Evolutionary conservation across 2,329 filamentous ascomycete species (phyloP).

Genomic region (Fusarium irregulare): DNA sequence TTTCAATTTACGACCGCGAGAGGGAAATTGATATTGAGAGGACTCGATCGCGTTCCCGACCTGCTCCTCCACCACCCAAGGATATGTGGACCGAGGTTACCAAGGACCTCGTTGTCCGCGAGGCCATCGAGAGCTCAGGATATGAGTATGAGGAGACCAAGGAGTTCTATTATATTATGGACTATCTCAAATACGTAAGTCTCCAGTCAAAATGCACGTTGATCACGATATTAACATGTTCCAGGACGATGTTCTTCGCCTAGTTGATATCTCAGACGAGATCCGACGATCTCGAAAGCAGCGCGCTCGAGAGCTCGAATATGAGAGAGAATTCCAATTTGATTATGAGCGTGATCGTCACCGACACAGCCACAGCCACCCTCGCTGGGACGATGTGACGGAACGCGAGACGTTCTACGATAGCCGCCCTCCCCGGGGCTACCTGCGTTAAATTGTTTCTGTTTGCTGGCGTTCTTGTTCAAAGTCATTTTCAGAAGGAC

Average conservation of each 20-base stretch:
- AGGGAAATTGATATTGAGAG: constrained; percentile 66
- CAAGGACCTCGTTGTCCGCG: constrained; percentile 86
- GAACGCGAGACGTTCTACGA: constrained; percentile 78
- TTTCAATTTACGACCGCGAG: constrained; percentile 60
- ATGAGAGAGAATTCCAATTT: constrained; percentile 68
- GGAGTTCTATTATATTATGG: constrained; percentile 90
- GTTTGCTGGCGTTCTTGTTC: constrained; percentile 33
- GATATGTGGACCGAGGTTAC: constrained; percentile 98
- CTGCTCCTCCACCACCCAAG: constrained; percentile 57
- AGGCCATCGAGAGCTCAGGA: constrained; percentile 85
- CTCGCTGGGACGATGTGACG: constrained; percentile 68
- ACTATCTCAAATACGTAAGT: constrained; percentile 88
- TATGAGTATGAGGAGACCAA: constrained; percentile 94
- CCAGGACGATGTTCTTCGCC: constrained; percentile 86
- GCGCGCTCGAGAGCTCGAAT: constrained; percentile 65
- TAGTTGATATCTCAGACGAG: constrained; percentile 84
- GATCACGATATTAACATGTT: constrained; percentile 1
- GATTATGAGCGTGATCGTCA: constrained; percentile 60
- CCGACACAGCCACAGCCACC: constrained; percentile 51
- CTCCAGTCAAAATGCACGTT: background rate
- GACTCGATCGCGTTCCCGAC: constrained; percentile 62
- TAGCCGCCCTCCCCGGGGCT: constrained; percentile 49
- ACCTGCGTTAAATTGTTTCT: constrained; percentile 42
- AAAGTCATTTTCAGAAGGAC: constrained; percentile 19
- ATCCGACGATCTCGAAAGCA: constrained; percentile 74